Base-by-base conservation (phyloP, 1,284 basidiomycete species). In the Ceratobasidium sp. region DNA sequence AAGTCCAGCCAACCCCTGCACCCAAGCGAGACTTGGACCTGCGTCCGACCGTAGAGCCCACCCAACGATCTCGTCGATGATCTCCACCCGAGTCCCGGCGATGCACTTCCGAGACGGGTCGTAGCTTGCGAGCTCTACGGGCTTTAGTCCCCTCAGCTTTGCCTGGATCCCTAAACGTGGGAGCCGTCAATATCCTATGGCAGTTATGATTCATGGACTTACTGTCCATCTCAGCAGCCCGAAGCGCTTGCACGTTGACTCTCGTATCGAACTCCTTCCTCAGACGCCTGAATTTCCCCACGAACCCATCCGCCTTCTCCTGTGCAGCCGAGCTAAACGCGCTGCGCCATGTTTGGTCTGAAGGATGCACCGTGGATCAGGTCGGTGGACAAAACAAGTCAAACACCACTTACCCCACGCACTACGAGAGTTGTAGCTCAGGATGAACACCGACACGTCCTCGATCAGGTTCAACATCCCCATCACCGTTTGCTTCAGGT, bases 1-100 rank as follows among this genome's bases (percentile, higher is more conserved):
- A n/a, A 79, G 80, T 10, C 81, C 81, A 20, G 81, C 81, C 50
- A 80, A 59, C 23, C 81, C 81, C 74, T 81, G 60, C 18, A 82
- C 70, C 81, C 81, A 82, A 30, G 59, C 59, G 20, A 35, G 10
- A 5, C 30, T n/a, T 10, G 59, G 59, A 16, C 27, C 55, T 12
- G 14, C 5, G 30, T 62, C 59, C 27, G 8, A 12, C n/a, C 18
- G 6, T 20, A 52, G 30, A n/a, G 33, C 12, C 59, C 59, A 62
- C 23, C 5, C 27, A 14, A 33, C 27, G 35, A 62, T 12, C 16
- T 35, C 12, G 27, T 33, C 35, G 27, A 62, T 62, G 20, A 62
- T 62, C 16, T 62, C 27, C 14, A 16, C 30, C 35, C 59, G 18
- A 30, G 59, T 62, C 35, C 59, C 59, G 6, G 10, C 10, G 16